These are phyloP conservation scores for Copromyces sp. DNA, from an alignment of 495 filamentous ascomycete species.

Conservation along the genomic window DNA sequence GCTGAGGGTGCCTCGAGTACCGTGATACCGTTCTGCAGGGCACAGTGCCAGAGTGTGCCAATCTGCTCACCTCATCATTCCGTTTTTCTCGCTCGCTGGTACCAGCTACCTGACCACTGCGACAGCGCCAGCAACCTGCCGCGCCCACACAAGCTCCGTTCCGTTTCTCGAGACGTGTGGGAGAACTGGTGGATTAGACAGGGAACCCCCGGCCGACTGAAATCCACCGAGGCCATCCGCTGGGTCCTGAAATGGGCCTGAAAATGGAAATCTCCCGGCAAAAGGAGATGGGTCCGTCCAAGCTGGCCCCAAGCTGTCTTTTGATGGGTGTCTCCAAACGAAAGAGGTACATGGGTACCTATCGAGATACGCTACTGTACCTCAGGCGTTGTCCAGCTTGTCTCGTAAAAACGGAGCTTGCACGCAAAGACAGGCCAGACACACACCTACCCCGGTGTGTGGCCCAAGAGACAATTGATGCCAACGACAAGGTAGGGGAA, in stretches of 20 bases:
- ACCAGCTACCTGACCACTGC: neutral
- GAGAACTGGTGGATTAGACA: slow-evolving; percentile 2
- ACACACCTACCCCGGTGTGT: slow-evolving; percentile 11
- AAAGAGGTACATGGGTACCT: neutral
- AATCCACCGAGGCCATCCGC: slow-evolving; percentile 18
- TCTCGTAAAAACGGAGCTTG: neutral
- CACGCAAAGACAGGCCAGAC: neutral
- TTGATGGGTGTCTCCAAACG: neutral
- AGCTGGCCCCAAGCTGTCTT: neutral
- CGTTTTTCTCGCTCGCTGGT: neutral
- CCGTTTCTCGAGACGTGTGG: slow-evolving; percentile 3
- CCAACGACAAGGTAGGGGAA: slow-evolving; percentile 17
- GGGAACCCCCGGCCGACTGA: slow-evolving; percentile 10
- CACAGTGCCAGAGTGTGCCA: slow-evolving; percentile 1
- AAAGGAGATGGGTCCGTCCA: neutral
- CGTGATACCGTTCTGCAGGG: neutral
- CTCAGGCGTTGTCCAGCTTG: neutral
- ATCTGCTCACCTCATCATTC: slow-evolving; percentile 9
- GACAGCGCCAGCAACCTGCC: neutral
- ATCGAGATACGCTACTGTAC: neutral
- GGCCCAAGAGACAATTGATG: slow-evolving; percentile 12
- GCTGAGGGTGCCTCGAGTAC: neutral
- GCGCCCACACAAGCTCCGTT: slow-evolving; percentile 2
- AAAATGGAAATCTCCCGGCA: slow-evolving; percentile 15
- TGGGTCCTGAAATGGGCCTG: slow-evolving; percentile 7